Conservation (phyloP, 768 basidiomycete genomes). For the Naganishia friedmannii region DNA sequence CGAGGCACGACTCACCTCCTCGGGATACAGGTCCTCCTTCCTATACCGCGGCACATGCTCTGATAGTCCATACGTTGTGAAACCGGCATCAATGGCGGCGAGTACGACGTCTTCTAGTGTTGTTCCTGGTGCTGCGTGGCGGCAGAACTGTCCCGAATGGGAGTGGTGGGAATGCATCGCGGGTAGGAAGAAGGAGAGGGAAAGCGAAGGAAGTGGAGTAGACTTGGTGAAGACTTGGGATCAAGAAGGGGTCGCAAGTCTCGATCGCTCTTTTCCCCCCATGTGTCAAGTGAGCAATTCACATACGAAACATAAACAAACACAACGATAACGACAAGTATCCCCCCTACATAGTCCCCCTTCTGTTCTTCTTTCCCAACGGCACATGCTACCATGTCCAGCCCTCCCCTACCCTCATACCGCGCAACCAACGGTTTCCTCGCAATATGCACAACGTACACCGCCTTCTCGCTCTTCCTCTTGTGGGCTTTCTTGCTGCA, state of each 20-base stretch:
- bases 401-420: background rate
- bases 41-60: constrained; percentile 93
- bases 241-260: background rate
- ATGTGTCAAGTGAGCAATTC: constrained; percentile 5
- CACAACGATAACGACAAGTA: background rate
- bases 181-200: background rate
- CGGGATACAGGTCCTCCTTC: constrained; percentile 78
- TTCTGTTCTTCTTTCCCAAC: background rate
- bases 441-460: constrained; percentile 44
- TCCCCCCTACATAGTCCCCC: no score
- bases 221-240: background rate
- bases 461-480: constrained; percentile 39
- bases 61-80: constrained; percentile 77
- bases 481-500: constrained; percentile 46
- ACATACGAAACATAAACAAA: no score
- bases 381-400: background rate
- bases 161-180: constrained; percentile 64
- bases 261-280: constrained; percentile 10
- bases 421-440: constrained; percentile 43
- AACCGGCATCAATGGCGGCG: constrained; percentile 74
- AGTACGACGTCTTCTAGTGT: constrained; percentile 73
- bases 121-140: constrained; percentile 68
- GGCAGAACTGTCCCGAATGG: constrained; percentile 91
- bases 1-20: constrained; percentile 66
- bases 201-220: background rate